phyloP scores from a whole-genome alignment of 2,329 filamentous ascomycete genomes.

The Pseudonectria buxi region DNA sequence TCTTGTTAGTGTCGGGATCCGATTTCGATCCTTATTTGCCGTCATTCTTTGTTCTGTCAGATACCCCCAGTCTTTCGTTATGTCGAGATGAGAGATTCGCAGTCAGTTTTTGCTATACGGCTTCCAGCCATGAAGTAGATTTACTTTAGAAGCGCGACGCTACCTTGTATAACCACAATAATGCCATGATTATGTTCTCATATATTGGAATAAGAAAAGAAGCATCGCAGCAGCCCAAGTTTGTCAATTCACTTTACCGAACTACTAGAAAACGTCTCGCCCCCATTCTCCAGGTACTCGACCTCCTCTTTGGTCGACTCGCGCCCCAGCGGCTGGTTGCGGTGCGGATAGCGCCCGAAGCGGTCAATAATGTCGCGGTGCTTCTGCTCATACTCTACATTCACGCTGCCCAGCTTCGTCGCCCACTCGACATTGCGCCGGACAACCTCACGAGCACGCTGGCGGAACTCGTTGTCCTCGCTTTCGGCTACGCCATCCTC shows the following conservation, averaged over 20 bases:
- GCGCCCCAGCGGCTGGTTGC: conserved; percentile 46
- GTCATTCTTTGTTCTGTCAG: conserved; percentile 9
- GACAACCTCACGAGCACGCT: conserved; percentile 21
- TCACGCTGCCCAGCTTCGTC: conserved; percentile 14
- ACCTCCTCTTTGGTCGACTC: conserved; percentile 42
- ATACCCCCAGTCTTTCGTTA: conserved; percentile 19
- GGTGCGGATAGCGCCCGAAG: conserved; percentile 55
- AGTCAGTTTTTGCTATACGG: conserved; percentile 9
- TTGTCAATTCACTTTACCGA: neutral
- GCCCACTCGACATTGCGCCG: conserved; percentile 20
- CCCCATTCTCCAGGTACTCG: conserved; percentile 40
- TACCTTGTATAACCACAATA: no score
- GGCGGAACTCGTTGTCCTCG: conserved; percentile 21
- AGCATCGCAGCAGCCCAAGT: no score
- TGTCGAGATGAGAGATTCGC: conserved; percentile 11
- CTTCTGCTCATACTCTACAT: conserved; percentile 31
- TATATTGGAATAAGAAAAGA: no score
- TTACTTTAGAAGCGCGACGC: no score
- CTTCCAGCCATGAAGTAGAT: neutral
- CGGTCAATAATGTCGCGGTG: conserved; percentile 44
- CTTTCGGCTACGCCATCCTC: conserved; percentile 8
- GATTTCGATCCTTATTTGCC: conserved; percentile 5
- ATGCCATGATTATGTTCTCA: no score
- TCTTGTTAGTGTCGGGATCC: neutral
- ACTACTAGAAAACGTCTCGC: conserved; percentile 29